phyloP scores from a whole-genome alignment of 176 grass and related monocot species.

The Rhynchospora pubera region DNA sequence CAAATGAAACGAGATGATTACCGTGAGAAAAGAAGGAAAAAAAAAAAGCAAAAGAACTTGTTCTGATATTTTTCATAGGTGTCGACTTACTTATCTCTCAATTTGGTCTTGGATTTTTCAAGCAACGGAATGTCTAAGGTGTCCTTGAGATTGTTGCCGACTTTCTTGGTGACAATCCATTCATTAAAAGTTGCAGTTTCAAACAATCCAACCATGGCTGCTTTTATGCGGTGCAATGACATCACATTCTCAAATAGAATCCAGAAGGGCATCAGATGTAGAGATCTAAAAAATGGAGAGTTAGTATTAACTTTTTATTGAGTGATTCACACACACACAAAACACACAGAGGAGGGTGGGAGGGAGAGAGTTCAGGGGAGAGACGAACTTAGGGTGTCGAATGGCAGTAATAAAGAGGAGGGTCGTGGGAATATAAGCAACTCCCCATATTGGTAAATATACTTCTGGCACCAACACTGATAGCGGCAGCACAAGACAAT shows the following conservation, averaged over 20 bases:
- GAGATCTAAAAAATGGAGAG: slow-evolving; percentile 43
- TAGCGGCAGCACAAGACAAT: slow-evolving; percentile 62
- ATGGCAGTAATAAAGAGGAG: slow-evolving; percentile 71
- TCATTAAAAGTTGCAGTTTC: slow-evolving; percentile 60
- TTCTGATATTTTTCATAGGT: not conserved
- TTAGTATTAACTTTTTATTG: not conserved
- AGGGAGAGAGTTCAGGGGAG: not conserved
- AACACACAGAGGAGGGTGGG: not conserved
- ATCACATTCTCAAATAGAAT: slow-evolving; percentile 93
- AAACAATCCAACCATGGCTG: slow-evolving; percentile 62
- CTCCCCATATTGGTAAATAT: slow-evolving; percentile 70
- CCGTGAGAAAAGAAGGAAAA: not conserved
- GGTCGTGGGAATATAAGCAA: slow-evolving; percentile 76
- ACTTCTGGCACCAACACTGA: slow-evolving; percentile 85
- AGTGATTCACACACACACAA: not conserved
- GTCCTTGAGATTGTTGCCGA: slow-evolving; percentile 48
- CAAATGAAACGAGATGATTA: not conserved
- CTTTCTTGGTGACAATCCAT: slow-evolving; percentile 80
- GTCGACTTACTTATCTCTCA: slow-evolving; percentile 60
- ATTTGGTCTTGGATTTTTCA: slow-evolving; percentile 38
- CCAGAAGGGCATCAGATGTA: slow-evolving; percentile 97
- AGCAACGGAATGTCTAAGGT: slow-evolving; percentile 45
- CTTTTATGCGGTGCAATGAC: slow-evolving; percentile 85
- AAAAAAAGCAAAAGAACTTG: not conserved
- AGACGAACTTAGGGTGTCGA: slow-evolving; percentile 65